Evolutionary conservation across 2,329 filamentous ascomycete species (phyloP).

Genomic region (Ophiognomonia clavigignenti-juglandacearum): DNA sequence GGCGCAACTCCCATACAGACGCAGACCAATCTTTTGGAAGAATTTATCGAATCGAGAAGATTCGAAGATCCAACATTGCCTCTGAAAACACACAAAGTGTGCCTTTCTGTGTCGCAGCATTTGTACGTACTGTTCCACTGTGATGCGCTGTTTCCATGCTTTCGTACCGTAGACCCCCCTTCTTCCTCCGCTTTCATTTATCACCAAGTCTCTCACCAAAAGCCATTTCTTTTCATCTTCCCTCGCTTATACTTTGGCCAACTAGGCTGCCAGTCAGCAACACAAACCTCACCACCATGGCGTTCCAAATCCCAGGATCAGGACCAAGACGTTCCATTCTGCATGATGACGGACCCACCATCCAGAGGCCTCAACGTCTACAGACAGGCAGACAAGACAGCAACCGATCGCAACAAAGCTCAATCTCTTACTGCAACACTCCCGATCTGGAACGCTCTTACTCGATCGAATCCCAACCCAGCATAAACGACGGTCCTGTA

Average conservation of each 20-base stretch:
- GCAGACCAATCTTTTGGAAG: no score
- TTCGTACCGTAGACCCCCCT: background rate
- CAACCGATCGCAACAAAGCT: background rate
- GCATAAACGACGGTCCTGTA: conserved; percentile 50
- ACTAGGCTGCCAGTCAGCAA: no score
- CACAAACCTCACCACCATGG: no score
- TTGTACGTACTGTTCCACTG: background rate
- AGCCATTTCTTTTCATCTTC: no score
- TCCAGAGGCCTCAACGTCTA: background rate
- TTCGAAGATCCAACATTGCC: no score
- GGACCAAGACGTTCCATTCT: no score
- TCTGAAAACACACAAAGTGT: no score
- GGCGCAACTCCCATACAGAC: no score
- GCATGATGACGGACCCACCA: no score
- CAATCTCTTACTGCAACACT: conserved; percentile 40
- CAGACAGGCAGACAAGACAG: no score
- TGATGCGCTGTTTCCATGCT: background rate
- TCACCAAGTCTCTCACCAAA: background rate
- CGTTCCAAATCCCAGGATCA: no score
- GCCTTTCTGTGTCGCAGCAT: background rate
- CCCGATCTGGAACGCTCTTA: conserved; percentile 56
- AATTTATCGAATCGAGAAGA: no score
- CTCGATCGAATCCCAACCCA: conserved; percentile 57
- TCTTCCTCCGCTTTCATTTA: background rate
- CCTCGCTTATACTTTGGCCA: background rate